Conservation (phyloP, 805 yeast genomes). For the Grigorovia humatica region DNA sequence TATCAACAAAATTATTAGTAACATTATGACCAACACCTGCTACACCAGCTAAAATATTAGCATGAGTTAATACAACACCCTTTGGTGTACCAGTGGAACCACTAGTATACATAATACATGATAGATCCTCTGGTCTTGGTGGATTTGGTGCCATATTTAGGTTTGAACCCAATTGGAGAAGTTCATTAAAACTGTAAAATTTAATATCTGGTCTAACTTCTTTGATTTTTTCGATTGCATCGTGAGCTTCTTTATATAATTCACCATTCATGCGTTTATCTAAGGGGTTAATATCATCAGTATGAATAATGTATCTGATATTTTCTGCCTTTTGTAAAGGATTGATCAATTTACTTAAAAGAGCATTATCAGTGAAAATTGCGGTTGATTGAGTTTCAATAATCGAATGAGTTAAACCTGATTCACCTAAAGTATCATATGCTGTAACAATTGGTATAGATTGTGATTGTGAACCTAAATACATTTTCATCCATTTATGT, state of each 20-base stretch:
- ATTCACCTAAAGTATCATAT: conserved; percentile 87
- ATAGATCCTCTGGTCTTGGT: conserved; percentile 41
- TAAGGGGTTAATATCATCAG: conserved; percentile 46
- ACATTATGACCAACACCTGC: conserved; percentile 71
- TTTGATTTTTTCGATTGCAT: conserved; percentile 48
- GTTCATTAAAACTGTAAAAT: conserved; percentile 55
- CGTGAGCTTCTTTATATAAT: conserved; percentile 44
- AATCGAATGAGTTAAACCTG: conserved; percentile 77
- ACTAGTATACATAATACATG: conserved; percentile 62
- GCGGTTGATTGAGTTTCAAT: conserved; percentile 70
- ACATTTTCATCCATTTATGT: conserved; percentile 86
- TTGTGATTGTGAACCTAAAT: conserved; percentile 68
- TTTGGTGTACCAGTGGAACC: conserved; percentile 74
- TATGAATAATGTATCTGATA: conserved; percentile 62
- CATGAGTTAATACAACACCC: conserved; percentile 60
- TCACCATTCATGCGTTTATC: conserved; percentile 57
- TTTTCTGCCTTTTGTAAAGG: conserved; percentile 59
- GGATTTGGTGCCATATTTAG: conserved; percentile 30
- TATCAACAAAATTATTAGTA: conserved; percentile 37
- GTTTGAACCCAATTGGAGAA: conserved; percentile 51
- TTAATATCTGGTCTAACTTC: conserved; percentile 66
- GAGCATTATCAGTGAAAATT: conserved; percentile 72
- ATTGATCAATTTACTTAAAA: conserved; percentile 53
- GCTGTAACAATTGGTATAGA: conserved; percentile 90
- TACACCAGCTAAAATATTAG: conserved; percentile 66